phyloP scores from a whole-genome alignment of 129 eudicot genomes.

The Flaveria linearis region DNA sequence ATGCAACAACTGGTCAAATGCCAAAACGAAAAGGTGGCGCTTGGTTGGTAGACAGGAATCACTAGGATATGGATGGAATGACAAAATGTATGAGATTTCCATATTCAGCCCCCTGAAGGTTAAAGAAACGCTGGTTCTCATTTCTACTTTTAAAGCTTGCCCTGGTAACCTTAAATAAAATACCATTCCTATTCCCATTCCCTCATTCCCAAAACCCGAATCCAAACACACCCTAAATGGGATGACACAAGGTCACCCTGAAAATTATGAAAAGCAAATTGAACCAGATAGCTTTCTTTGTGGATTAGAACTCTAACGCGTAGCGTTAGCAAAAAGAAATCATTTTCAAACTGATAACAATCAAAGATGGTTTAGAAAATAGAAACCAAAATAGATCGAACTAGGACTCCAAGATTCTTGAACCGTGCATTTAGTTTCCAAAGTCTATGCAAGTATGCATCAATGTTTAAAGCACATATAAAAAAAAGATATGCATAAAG shows the following conservation, averaged over 20 bases:
- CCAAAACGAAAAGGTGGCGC: neutral
- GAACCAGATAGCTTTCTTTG: neutral
- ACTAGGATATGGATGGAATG: neutral
- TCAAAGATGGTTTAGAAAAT: neutral
- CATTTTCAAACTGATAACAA: neutral
- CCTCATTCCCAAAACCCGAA: slow-evolving; percentile 1
- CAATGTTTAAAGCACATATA: slow-evolving; percentile 13
- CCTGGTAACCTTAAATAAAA: neutral
- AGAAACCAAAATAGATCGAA: neutral
- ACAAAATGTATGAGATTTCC: neutral
- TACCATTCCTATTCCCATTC: neutral
- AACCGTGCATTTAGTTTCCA: slow-evolving; percentile 12
- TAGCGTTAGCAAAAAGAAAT: neutral
- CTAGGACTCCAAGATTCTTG: slow-evolving; percentile 17
- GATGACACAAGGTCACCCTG: slow-evolving; percentile 9
- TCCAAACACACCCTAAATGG: slow-evolving; percentile 1
- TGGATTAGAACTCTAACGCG: neutral
- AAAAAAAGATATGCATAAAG: neutral
- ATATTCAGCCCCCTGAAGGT: neutral
- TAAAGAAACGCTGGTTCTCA: neutral
- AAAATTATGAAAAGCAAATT: slow-evolving; percentile 8
- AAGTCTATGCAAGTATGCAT: slow-evolving; percentile 9
- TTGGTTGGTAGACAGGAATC: neutral
- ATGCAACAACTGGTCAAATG: slow-evolving; percentile 16
- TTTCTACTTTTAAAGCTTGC: neutral